Base-by-base conservation (phyloP, 768 basidiomycete species). In the Lyophyllum atratum region DNA sequence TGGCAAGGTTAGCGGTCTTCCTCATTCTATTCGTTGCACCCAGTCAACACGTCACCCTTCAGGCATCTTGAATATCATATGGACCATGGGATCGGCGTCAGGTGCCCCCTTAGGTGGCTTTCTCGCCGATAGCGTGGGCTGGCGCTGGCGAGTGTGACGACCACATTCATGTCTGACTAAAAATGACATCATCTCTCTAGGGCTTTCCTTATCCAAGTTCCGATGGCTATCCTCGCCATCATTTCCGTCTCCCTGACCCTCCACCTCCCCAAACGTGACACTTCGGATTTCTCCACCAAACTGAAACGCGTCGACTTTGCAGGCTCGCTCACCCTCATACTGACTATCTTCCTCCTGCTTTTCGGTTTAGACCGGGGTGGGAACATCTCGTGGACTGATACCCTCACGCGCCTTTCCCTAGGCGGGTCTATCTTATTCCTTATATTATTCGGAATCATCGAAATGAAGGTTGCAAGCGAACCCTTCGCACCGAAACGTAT, bases 91-190 rank as follows among this genome's bases (percentile, higher is more conserved):
- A 10, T 82, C 82, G 22, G 79, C 81, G 0, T 72, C 75, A 0
- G 87, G 87, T 11, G 85, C 86, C 2, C 86, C 86, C 2, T 67
- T 87, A 0, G 86, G 87, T 11, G 86, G 87, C 5, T 76, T 83
- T 39, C 70, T 90, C 2, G 77, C 83, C 1, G 87, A 89, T 62
- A 81, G 71, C 10, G 80, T 87, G 40, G 86, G 86, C 4, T 89
- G 87, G 87, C 69, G 86, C 67, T 87, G 86, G 85, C 83, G 50
- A 9, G 66, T 60, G 9, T 29, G 8, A 11, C 25, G 42, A 26
- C 19, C 24, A 33, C 14, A 43, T 28, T 40, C 49, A 8, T 11
- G n/a, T 28, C 24, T 43, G 9, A 33, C n/a, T 19, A 40, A 12
- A n/a, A 4, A 15, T 34, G 8, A 55, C 7, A 21, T 15, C 3